Evolutionary conservation across 164 flowering plant species (phyloP).

Genomic region (Stephania yunnanensis): DNA sequence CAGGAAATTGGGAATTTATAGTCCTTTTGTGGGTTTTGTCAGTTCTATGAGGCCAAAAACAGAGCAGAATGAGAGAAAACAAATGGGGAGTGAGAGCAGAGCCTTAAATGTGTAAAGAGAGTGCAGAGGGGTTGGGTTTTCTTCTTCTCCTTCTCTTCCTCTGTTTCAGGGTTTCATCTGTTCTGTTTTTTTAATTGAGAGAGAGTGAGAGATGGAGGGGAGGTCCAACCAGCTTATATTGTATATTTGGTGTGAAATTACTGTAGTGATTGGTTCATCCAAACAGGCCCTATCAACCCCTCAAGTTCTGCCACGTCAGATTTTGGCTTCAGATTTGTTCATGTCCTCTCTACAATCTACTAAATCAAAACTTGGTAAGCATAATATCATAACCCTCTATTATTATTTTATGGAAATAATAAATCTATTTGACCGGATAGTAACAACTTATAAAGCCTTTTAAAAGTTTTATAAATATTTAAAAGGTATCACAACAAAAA

Average conservation of each 20-base stretch:
- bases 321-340: neutral
- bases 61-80: constrained; percentile 5
- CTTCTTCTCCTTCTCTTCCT: constrained; percentile 11
- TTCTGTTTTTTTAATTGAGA: neutral
- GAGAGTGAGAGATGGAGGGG: too few relatives aligned
- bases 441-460: too few relatives aligned
- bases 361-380: too few relatives aligned
- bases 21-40: neutral
- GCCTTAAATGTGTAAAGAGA: constrained; percentile 10
- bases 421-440: too few relatives aligned
- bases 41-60: constrained; percentile 2
- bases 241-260: neutral
- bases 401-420: too few relatives aligned
- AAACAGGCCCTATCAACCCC: neutral
- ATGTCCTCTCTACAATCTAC: too few relatives aligned
- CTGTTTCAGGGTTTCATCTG: constrained; percentile 18
- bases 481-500: too few relatives aligned
- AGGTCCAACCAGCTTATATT: constrained; percentile 2
- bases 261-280: neutral
- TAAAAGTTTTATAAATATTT: too few relatives aligned
- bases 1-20: constrained; percentile 4
- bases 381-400: too few relatives aligned
- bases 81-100: constrained; percentile 10
- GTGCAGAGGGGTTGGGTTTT: constrained; percentile 11
- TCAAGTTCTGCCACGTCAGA: too few relatives aligned